Conservation (phyloP, 2,329 filamentous ascomycete species). For the Penicillium paneum region DNA sequence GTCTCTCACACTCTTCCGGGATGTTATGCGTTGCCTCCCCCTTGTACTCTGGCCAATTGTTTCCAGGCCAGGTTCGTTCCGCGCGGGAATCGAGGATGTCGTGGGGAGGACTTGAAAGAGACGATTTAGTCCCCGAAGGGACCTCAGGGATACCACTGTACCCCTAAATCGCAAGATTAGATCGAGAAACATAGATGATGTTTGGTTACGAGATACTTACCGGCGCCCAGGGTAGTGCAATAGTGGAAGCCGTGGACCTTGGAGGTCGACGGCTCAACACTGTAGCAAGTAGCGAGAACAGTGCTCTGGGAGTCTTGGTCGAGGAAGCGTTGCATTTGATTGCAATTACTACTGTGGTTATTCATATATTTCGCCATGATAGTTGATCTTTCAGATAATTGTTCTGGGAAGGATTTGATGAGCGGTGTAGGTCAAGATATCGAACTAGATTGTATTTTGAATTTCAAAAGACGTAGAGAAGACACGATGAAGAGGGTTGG, state of each 20-base stretch:
- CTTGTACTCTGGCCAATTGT: slow-evolving; percentile 47
- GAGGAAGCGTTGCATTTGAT: slow-evolving; percentile 57
- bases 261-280: slow-evolving; percentile 67
- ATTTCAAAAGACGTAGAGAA: not conserved
- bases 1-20: slow-evolving; percentile 99
- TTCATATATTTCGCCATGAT: slow-evolving; percentile 55
- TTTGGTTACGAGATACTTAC: slow-evolving; percentile 46
- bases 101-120: slow-evolving; percentile 85
- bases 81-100: slow-evolving; percentile 65
- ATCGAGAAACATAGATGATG: not conserved
- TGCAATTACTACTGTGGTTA: slow-evolving; percentile 67
- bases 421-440: slow-evolving; percentile 4
- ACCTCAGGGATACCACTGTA: slow-evolving; percentile 96
- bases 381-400: slow-evolving; percentile 10
- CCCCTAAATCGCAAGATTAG: slow-evolving; percentile 52
- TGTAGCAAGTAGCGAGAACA: slow-evolving; percentile 88
- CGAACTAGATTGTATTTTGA: not conserved
- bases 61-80: slow-evolving; percentile 50
- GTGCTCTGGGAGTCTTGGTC: slow-evolving; percentile 57
- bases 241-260: slow-evolving; percentile 84
- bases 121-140: slow-evolving; percentile 79
- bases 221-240: slow-evolving; percentile 86
- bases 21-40: slow-evolving; percentile 95
- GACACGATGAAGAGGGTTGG: slow-evolving; percentile 7
- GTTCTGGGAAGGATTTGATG: slow-evolving; percentile 3